phyloP scores from a whole-genome alignment of 139 green algal species.

The Gonium pectorale region DNA sequence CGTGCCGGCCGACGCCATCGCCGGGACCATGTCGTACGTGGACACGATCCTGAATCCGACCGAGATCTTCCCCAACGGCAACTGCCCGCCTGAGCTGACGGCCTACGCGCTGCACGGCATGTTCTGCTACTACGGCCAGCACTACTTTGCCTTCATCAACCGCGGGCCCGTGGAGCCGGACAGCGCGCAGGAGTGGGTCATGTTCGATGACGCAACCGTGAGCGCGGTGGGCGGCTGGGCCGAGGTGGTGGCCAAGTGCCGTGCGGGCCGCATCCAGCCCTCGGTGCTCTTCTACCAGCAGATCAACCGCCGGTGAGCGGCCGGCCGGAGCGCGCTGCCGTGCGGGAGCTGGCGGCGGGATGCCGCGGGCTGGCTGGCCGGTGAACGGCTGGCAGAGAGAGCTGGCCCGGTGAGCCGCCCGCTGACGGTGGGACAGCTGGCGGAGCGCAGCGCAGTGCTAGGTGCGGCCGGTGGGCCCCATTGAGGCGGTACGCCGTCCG shows the following conservation, averaged over 20 bases:
- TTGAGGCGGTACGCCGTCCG: too few relatives aligned
- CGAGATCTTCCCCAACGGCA: constrained; percentile 8
- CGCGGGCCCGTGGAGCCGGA: constrained; percentile 22
- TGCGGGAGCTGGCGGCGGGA: too few relatives aligned
- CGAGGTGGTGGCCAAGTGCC: constrained; percentile 74
- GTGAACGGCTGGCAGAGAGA: too few relatives aligned
- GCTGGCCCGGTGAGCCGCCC: too few relatives aligned
- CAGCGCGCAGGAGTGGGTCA: constrained; percentile 71
- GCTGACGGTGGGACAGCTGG: too few relatives aligned
- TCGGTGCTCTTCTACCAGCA: constrained; percentile 71
- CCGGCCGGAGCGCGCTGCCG: too few relatives aligned
- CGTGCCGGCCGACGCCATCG: constrained; percentile 60
- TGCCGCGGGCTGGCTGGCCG: too few relatives aligned
- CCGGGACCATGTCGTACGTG: not conserved
- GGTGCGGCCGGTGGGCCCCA: too few relatives aligned
- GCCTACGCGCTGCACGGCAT: constrained; percentile 77
- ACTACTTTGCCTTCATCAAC: constrained; percentile 90
- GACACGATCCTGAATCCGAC: constrained; percentile 37
- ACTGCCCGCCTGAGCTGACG: constrained; percentile 1
- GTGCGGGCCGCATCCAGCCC: constrained; percentile 76
- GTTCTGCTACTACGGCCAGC: constrained; percentile 92
- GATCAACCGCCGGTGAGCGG: too few relatives aligned
- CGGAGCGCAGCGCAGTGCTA: too few relatives aligned
- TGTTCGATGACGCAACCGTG: constrained; percentile 80
- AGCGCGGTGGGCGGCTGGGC: constrained; percentile 65